Evolutionary conservation across 768 basidiomycete species (phyloP).

Genomic region (Lentinula sp.): DNA sequence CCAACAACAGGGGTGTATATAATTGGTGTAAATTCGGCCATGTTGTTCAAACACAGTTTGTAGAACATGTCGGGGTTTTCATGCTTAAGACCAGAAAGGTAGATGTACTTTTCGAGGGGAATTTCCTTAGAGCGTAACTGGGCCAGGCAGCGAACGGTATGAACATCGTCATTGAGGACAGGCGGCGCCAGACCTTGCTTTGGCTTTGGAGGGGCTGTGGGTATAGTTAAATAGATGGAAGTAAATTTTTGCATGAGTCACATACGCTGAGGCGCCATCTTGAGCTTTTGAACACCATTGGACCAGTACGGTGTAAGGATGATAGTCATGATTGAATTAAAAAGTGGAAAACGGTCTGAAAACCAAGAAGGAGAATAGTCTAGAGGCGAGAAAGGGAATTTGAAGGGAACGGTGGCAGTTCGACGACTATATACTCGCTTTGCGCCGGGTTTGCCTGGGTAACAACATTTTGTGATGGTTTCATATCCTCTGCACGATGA

Average conservation of each 20-base stretch:
- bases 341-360: conserved; percentile 1
- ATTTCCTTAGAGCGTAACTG: conserved; percentile 74
- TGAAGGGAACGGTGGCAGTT: neutral
- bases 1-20: conserved; percentile 94
- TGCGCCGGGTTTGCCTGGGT: neutral
- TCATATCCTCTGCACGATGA: neutral
- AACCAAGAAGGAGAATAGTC: neutral
- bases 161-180: conserved; percentile 43
- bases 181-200: conserved; percentile 59
- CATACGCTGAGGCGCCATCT: conserved; percentile 51
- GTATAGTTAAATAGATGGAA: neutral
- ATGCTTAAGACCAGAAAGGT: conserved; percentile 68
- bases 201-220: conserved; percentile 33
- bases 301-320: conserved; percentile 68
- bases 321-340: conserved; percentile 40
- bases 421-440: neutral
- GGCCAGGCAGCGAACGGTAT: conserved; percentile 52
- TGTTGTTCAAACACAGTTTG: conserved; percentile 62
- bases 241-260: conserved; percentile 7
- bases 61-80: conserved; percentile 76
- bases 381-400: neutral
- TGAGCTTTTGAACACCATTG: conserved; percentile 68
- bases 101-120: conserved; percentile 81
- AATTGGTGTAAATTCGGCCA: conserved; percentile 68
- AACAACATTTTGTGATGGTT: neutral